phyloP scores from a whole-genome alignment of 306 rosid species.

The Medicago truncatula region MtrunA17r5.0-ANR NC_053045.1:33763001-33763500 shows the following conservation, averaged over 20 bases:
- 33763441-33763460: slow-evolving; percentile 13
- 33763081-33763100: slow-evolving; percentile 59
- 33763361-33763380: slow-evolving; percentile 31
- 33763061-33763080: slow-evolving; percentile 30
- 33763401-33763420: neutral
- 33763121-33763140: slow-evolving; percentile 70
- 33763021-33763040: slow-evolving; percentile 43
- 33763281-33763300: slow-evolving; percentile 9
- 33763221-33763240: slow-evolving; percentile 9
- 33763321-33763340: too few relatives aligned
- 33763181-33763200: neutral
- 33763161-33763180: slow-evolving; percentile 16
- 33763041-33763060: slow-evolving; percentile 43
- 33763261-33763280: slow-evolving; percentile 40
- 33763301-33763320: slow-evolving; percentile 31
- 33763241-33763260: neutral
- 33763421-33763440: slow-evolving; percentile 16
- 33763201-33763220: neutral
- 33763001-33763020: slow-evolving; percentile 41
- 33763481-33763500: slow-evolving; percentile 13
- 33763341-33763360: neutral
- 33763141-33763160: slow-evolving; percentile 75
- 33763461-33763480: slow-evolving; percentile 25
- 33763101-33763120: slow-evolving; percentile 85
- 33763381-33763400: slow-evolving; percentile 26